A percentile compares a stretch with the other conserved stretches of the same genome.
Evolutionary conservation across 805 yeast genomes (phyloP).

Genomic region (Wickerhamiella bombiphila): DNA sequence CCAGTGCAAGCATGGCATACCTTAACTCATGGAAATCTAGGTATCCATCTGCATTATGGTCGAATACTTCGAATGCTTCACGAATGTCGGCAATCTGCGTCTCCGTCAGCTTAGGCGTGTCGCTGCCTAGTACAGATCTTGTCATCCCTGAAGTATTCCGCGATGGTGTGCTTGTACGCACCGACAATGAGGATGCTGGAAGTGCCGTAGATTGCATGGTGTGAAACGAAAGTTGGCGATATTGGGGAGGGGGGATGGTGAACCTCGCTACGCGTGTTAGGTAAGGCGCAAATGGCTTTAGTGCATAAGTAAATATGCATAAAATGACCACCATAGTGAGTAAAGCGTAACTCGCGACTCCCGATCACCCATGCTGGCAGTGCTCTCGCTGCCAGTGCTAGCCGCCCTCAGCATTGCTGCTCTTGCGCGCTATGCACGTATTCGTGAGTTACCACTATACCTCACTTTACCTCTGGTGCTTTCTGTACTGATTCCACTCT

Average conservation of each 20-base stretch:
- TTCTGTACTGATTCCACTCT: conserved; percentile 57
- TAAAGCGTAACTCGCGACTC: no score
- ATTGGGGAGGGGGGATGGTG: no score
- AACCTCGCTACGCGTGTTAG: no score
- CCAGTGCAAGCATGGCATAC: conserved; percentile 87
- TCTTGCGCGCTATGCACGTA: conserved; percentile 13
- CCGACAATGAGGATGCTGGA: no score
- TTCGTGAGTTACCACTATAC: conserved; percentile 13
- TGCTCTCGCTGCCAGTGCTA: conserved; percentile 13
- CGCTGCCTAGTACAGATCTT: no score
- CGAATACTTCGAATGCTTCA: conserved; percentile 84
- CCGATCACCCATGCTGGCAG: conserved; percentile 13
- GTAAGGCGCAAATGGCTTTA: no score
- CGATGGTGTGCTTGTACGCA: no score
- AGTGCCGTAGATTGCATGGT: no score
- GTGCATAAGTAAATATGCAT: no score
- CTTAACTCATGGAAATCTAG: conserved; percentile 87
- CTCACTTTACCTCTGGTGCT: conserved; percentile 13
- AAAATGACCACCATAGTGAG: no score
- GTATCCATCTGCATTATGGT: conserved; percentile 79
- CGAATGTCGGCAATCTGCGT: conserved; percentile 45
- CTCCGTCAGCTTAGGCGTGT: conserved; percentile 4
- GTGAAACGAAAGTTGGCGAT: no score
- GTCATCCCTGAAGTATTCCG: no score
- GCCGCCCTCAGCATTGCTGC: conserved; percentile 12